Evolutionary conservation across 345 rosid species (phyloP), one percentile per base, ranked within the genome.

Genomic region (Salix koriyanagi): DNA sequence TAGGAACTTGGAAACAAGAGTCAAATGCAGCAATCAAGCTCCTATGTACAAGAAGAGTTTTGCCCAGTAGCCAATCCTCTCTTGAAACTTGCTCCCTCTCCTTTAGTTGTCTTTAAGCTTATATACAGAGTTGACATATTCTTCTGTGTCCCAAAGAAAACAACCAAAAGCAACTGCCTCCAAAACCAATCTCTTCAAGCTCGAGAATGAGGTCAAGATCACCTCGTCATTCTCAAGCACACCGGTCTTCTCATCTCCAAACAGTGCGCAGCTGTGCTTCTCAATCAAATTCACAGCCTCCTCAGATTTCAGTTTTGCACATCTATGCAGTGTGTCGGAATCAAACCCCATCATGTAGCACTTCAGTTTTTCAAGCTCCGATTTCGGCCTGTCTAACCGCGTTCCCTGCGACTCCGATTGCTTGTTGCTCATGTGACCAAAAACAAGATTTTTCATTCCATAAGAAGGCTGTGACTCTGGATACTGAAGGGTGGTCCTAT

Each of bases 161-260:
- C 89, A 86, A 65, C 99, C 99, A 70, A 96, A 96, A 41, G 98
- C 98, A 34, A 92, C 90, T 39, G 99, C 99, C 78, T 96, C 99
- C 30, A 92, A 76, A 72, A 92, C 90, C 87, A 96, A 81, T 42
- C 99, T 89, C 88, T 89, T 96, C 82, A 96, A 48, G 84, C 97
- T 96, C 16, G 91, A 90, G 81, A 89, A 96, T 1, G 99, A 93
- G 52, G 99, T 89, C 73, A 81, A 66, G 4, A 96, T 88, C 48
- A 87, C 76, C 79, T 87, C 91, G 73, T 86, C 92, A 0, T 71
- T 76, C 42, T 70, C 76, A 7, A 78, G 68, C 36, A 58, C 54
- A 46, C 84, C 85, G 9, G 73, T 72, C 28, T 82, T 80, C 56
- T 79, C 91, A 10, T 91, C 84, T 16, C 91, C 93, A 42, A 93